Base-by-base conservation (phyloP, 345 rosid species). In the Excoecaria cochinchinensis region DNA sequence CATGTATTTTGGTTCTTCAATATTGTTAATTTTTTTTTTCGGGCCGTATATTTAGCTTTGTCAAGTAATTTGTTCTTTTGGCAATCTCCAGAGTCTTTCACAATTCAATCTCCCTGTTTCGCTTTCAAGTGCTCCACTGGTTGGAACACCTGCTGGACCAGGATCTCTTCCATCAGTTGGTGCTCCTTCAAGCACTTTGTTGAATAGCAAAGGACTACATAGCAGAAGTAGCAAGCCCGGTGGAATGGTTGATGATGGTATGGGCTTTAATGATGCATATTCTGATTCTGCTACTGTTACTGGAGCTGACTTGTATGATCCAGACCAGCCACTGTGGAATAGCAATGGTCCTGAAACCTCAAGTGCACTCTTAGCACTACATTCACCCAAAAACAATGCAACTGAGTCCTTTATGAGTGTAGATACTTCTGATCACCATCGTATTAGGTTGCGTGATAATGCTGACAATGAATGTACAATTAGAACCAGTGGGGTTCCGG, bases 261-360 rank as follows among this genome's bases (percentile, higher is more conserved):
- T 85, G 74, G 90, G 86, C 69, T 83, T 85, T 72, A 89, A 89
- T 80, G 86, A 84, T 84, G 86, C 80, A 64, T 89, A 75, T 82
- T 70, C 88, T 76, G 86, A 84, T 75, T 66, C 86, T 74, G 75
- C 75, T 62, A 42, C 72, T 84, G 83, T 81, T 69, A 84, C 73
- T 78, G 94, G 89, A 75, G 86, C 90, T 58, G 99, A 95, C 84
- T 80, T 91, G 66, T 95, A 95, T 81, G 99, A 95, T 86, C 99
- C 99, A 77, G 99, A 95, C 85, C 98, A 95, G 80, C 99, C 98
- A 60, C 75, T 95, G 76, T 95, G 98, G 99, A 95, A 89, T 84
- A 83, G 82, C 71, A 84, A 77, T 84, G 87, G 84, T 79, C 93
- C 86, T 69, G 97, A 89, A 85, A 83, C 90, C 70, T 87, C 97